A percentile compares a stretch with the other conserved stretches of the same genome.
Evolutionary conservation across 768 basidiomycete species (phyloP).

Genomic region (Clavulina sp.): DNA sequence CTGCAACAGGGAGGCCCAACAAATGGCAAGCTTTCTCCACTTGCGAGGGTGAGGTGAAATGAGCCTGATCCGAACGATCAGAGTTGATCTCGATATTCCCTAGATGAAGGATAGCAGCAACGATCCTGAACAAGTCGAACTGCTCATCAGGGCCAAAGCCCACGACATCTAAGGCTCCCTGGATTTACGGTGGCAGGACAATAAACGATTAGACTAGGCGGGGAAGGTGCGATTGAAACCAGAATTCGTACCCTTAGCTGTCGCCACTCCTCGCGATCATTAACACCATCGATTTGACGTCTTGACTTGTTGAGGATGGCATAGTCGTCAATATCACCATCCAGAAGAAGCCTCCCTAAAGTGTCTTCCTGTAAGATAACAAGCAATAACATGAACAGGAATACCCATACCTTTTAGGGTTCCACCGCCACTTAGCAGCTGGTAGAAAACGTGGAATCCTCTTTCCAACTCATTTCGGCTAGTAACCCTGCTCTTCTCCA

Average conservation of each 20-base stretch:
- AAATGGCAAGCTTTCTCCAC: constrained; percentile 68
- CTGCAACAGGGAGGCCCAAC: constrained; percentile 69
- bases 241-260: constrained; percentile 54
- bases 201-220: not conserved
- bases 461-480: constrained; percentile 75
- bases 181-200: constrained; percentile 6
- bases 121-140: constrained; percentile 80
- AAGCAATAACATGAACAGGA: not conserved
- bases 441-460: constrained; percentile 95
- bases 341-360: constrained; percentile 58
- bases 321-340: constrained; percentile 60
- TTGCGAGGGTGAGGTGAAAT: constrained; percentile 26
- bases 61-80: constrained; percentile 66
- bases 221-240: no score
- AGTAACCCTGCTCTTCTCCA: constrained; percentile 95
- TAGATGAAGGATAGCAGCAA: constrained; percentile 86
- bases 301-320: constrained; percentile 83
- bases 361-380: constrained; percentile 6
- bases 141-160: constrained; percentile 78
- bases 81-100: constrained; percentile 79
- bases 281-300: constrained; percentile 85
- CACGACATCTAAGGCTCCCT: constrained; percentile 76
- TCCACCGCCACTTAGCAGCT: constrained; percentile 64
- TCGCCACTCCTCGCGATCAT: constrained; percentile 81
- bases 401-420: constrained; percentile 43